Evolutionary conservation across 495 filamentous ascomycete species (phyloP), one percentile per base, ranked within the genome.

Genomic region (Penicillium simplicissimum): DNA sequence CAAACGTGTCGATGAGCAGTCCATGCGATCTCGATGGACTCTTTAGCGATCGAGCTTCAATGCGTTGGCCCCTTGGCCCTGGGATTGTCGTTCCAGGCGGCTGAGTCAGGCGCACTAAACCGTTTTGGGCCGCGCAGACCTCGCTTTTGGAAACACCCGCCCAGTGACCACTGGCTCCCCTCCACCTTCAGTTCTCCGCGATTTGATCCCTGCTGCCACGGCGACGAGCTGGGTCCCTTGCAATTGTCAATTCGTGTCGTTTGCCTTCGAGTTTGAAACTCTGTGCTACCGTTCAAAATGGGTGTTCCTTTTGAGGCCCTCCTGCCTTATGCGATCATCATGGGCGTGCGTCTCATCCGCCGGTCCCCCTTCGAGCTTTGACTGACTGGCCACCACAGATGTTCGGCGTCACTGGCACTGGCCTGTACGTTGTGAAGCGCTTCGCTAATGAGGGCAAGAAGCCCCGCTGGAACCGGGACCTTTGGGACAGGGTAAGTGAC

Each of bases 301-400:
- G 91, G 89, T 74, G 87, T 98, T 64, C 95, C 95, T 55, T 98
- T 98, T 81, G 95, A 98, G 84, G 88, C 93, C 60, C 80, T 98
- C 68, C 77, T 98, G 73, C 95, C 95, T 51, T 98, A 96, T 80
- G 95, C 84, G 67, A 93, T 97, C 83, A 90, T 96, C 78, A 74
- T 93, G 54, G 82, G 76, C 73, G 93, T 97, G 82, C 75, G 92
- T 81, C 59, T 61, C 45, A 60, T 63, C 63, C 62, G 63, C 56
- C 61, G 53, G 57, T 61, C 6, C 53, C 33, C 57, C 64, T 55
- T 59, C 23, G 60, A 68, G 63, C 68, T 62, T 54, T 59, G 43
- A 63, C 66, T 72, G 56, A 74, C 71, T 69, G 69, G 74, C 56
- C 57, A 56, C 55, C 47, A 52, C 74, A 98, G 94, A 96, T 97